Evolutionary conservation across 345 rosid species (phyloP).

Genomic region (Salix exigua): DNA sequence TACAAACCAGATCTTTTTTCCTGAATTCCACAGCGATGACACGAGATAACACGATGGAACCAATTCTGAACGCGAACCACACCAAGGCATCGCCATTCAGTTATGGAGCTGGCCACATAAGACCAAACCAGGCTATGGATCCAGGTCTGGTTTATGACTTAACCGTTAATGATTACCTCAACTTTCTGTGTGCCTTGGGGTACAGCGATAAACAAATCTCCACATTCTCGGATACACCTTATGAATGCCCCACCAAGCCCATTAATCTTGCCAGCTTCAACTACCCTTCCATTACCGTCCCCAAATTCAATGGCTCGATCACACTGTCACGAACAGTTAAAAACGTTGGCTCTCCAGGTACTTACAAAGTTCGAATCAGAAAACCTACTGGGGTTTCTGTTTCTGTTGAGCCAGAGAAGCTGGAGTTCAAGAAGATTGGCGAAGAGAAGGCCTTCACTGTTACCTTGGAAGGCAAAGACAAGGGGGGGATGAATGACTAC

Average conservation of each 20-base stretch:
- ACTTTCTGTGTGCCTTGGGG: slow-evolving; percentile 23
- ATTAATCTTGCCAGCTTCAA: slow-evolving; percentile 19
- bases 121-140: slow-evolving; percentile 24
- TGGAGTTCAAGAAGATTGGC: slow-evolving; percentile 20
- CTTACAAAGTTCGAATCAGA: slow-evolving; percentile 8
- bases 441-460: slow-evolving; percentile 21
- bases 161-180: slow-evolving; percentile 12
- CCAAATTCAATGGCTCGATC: slow-evolving; percentile 14
- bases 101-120: slow-evolving; percentile 26
- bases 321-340: slow-evolving; percentile 20
- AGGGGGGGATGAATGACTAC: slow-evolving; percentile 29
- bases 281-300: slow-evolving; percentile 27
- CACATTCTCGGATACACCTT: slow-evolving; percentile 8
- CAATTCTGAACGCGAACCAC: slow-evolving; percentile 14
- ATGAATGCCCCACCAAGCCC: slow-evolving; percentile 13
- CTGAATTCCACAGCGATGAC: slow-evolving; percentile 16
- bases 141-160: slow-evolving; percentile 35
- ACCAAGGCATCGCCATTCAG: slow-evolving; percentile 19
- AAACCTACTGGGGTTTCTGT: slow-evolving; percentile 18
- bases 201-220: slow-evolving; percentile 12
- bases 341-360: slow-evolving; percentile 22
- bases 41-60: slow-evolving; percentile 5
- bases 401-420: slow-evolving; percentile 14
- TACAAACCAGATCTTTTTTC: background rate
- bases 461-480: slow-evolving; percentile 9